Percentiles rank a stretch among this genome's conserved stretches.
These are phyloP conservation scores for Neurospora sp. DNA, from an alignment of 495 filamentous ascomycete genomes.

Conservation along the genomic window DNA sequence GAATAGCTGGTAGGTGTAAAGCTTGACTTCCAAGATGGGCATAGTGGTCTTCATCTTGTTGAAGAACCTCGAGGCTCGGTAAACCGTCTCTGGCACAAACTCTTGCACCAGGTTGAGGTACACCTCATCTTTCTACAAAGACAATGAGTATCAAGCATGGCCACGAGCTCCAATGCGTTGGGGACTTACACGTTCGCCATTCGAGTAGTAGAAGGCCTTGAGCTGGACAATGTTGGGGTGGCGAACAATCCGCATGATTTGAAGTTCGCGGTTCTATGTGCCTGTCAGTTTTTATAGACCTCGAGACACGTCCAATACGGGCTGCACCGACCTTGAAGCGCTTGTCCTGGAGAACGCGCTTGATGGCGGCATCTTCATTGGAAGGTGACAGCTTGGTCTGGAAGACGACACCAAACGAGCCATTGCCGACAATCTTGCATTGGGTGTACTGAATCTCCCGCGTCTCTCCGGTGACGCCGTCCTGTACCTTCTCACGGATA, in stretches of 20 bases:
- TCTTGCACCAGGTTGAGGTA: slow-evolving; percentile 98
- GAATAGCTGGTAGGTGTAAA: slow-evolving; percentile 99
- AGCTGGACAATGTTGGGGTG: slow-evolving; percentile 98
- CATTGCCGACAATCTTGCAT: slow-evolving; percentile 99
- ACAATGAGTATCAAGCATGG: slow-evolving; percentile 11
- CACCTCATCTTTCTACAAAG: slow-evolving; percentile 86
- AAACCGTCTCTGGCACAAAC: slow-evolving; percentile 97
- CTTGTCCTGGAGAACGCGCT: slow-evolving; percentile 96
- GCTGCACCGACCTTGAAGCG: slow-evolving; percentile 73
- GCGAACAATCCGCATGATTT: slow-evolving; percentile 98
- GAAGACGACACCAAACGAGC: slow-evolving; percentile 97
- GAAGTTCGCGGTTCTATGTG: slow-evolving; percentile 85
- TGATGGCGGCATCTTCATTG: slow-evolving; percentile 97
- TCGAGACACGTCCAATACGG: neutral
- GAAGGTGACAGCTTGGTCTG: slow-evolving; percentile 96
- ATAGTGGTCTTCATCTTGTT: slow-evolving; percentile 99
- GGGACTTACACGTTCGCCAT: slow-evolving; percentile 79
- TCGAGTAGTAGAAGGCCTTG: slow-evolving; percentile 99
- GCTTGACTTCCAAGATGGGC: slow-evolving; percentile 96
- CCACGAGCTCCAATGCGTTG: neutral
- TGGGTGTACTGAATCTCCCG: slow-evolving; percentile 97
- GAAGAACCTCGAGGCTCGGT: slow-evolving; percentile 96
- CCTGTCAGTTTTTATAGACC: slow-evolving; percentile 23
- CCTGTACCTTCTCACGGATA: slow-evolving; percentile 96
- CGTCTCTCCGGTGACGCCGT: slow-evolving; percentile 91